A percentile compares a stretch with the other conserved stretches of the same genome.
Evolutionary conservation across 2,329 filamentous ascomycete species (phyloP).

Genomic region (Penicillium italicum): DNA sequence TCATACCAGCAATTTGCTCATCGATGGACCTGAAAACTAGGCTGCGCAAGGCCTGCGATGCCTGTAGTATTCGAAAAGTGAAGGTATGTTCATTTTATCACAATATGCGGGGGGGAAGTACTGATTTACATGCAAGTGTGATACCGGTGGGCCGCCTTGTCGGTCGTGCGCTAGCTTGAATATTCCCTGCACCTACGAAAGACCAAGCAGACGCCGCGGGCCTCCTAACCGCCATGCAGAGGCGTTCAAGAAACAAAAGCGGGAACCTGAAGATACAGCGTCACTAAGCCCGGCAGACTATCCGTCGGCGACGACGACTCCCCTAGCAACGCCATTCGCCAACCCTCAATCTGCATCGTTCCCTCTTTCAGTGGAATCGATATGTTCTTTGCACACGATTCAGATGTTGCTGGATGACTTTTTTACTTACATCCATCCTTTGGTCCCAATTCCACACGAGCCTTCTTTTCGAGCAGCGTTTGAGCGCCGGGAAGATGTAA

Average conservation of each 20-base stretch:
- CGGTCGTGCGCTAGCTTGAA: constrained; percentile 62
- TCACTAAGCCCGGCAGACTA: constrained; percentile 41
- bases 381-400: constrained; percentile 42
- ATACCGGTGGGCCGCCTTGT: constrained; percentile 64
- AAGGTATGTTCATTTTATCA: constrained; percentile 40
- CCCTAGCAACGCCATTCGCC: constrained; percentile 22
- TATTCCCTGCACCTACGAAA: constrained; percentile 64
- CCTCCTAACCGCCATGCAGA: constrained; percentile 66
- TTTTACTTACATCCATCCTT: constrained; percentile 48
- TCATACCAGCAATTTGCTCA: constrained; percentile 17
- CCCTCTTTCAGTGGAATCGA: constrained; percentile 49
- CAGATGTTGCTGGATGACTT: constrained; percentile 46
- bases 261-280: constrained; percentile 41
- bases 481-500: constrained; percentile 42
- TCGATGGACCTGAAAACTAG: constrained; percentile 41
- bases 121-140: constrained; percentile 50
- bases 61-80: constrained; percentile 52
- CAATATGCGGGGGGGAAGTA: neutral
- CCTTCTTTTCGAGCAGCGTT: constrained; percentile 46
- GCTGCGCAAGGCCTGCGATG: constrained; percentile 52
- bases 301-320: constrained; percentile 36
- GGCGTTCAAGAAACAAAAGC: constrained; percentile 60
- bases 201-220: constrained; percentile 60
- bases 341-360: constrained; percentile 36
- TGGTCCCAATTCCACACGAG: constrained; percentile 47